These are phyloP conservation scores for Tillandsia fasciculata DNA, from an alignment of 176 grass and related monocot species.

Conservation along the genomic window DNA sequence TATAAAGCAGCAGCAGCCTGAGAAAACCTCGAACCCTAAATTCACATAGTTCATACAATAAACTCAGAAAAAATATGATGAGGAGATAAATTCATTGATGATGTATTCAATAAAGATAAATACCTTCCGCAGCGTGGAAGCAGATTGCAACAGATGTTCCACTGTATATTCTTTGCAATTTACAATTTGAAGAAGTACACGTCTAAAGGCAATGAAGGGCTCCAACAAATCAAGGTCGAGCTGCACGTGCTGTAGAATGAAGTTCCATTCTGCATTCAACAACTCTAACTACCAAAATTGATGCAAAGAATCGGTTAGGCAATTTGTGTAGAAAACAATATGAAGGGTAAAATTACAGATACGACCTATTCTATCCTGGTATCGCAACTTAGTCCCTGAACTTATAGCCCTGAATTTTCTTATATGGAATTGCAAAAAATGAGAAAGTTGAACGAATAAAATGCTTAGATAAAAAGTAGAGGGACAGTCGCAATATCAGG, in stretches of 20 bases:
- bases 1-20: constrained; percentile 76
- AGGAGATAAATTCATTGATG: not conserved
- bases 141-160: constrained; percentile 75
- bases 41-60: constrained; percentile 27
- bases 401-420: too few relatives aligned
- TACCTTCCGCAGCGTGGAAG: constrained; percentile 85
- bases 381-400: too few relatives aligned
- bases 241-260: constrained; percentile 50
- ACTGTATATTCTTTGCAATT: constrained; percentile 54
- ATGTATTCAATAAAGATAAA: constrained; percentile 4
- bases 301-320: constrained; percentile 5
- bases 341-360: too few relatives aligned
- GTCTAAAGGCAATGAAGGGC: constrained; percentile 86
- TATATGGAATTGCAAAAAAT: not conserved
- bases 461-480: not conserved
- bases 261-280: constrained; percentile 83
- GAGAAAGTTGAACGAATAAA: not conserved
- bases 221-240: constrained; percentile 72
- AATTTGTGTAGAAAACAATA: not conserved
- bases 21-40: constrained; percentile 85
- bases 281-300: constrained; percentile 43
- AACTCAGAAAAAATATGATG: not conserved
- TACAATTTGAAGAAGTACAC: constrained; percentile 65
- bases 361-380: too few relatives aligned
- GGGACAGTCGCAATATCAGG: too few relatives aligned